Evolutionary conservation across 2,329 filamentous ascomycete genomes (phyloP), one percentile per base, ranked within the genome.

Genomic region (Emergomyces orientalis): DNA sequence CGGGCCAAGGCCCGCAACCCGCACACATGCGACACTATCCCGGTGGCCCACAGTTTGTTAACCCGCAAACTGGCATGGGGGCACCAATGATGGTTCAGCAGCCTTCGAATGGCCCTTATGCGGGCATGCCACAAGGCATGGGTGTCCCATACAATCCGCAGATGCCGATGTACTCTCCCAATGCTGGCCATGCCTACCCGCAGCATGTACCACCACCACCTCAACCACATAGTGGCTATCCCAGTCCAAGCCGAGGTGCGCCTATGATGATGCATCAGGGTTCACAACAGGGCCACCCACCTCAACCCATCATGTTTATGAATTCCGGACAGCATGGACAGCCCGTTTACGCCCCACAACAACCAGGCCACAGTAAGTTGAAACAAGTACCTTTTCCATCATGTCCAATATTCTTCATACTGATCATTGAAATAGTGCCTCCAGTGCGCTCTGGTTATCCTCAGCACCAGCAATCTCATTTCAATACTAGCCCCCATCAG

Each of bases 201-300:
- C 80, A 81, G 52, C 80, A 80, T 69, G 76, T 71, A 55, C 75
- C 75, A 25, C 76, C 80, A 65, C 78, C 78, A 47, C 69, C 79
- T 65, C 79, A 82, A 63, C 79, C 80, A 62, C 85, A 88, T 25
- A 89, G 84, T 52, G 90, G 91, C 19, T 96, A 90, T 71, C 89
- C 91, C n/a, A 97, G 93, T 72, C 93, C 93, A 0, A 87, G 90
- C 63, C 85, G 91, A 57, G 86, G 87, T 25, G 90, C 94, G 14
- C 88, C 90, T 1, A 91, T 95, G 87, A 97, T 97, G 93, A 89
- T 88, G 70, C 92, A 92, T 68, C 91, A 96, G 77, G 90, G 90
- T 62, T 97, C 92, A 34, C 93, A 97, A 71, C 92, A 96, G 74
- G 91, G 92, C 49, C 91, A 95, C 72, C 80, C 81, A 63, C 80